Evolutionary conservation across 1,284 basidiomycete species (phyloP).

Genomic region (Sphaerobolus stellatus): DNA sequence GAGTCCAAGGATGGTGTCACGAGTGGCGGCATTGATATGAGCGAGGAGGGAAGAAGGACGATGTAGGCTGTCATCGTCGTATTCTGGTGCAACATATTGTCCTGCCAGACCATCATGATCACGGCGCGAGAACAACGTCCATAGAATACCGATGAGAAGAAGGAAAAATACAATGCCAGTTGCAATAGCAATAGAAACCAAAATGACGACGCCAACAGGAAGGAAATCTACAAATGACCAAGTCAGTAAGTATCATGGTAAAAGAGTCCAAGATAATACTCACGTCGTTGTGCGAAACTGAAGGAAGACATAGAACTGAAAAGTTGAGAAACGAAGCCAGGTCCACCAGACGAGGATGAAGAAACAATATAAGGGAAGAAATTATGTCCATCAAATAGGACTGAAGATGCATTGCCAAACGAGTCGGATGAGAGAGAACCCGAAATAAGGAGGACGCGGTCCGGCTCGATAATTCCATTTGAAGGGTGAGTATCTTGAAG

Average conservation of each 20-base stretch:
- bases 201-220: conserved; percentile 89
- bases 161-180: conserved; percentile 94
- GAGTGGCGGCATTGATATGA: conserved; percentile 85
- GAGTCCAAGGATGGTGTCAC: conserved; percentile 69
- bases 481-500: conserved; percentile 69
- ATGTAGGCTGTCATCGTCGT: conserved; percentile 70
- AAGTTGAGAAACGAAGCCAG: conserved; percentile 75
- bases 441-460: conserved; percentile 90
- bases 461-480: conserved; percentile 74
- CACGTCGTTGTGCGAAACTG: conserved; percentile 70
- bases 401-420: conserved; percentile 80
- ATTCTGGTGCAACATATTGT: conserved; percentile 61
- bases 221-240: conserved; percentile 63
- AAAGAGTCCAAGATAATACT: conserved; percentile 34
- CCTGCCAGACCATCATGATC: conserved; percentile 57
- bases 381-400: conserved; percentile 82
- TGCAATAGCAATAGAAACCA: conserved; percentile 95
- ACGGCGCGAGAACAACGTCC: conserved; percentile 81
- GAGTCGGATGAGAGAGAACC: conserved; percentile 71
- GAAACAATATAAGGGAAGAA: conserved; percentile 86
- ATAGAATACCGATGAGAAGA: conserved; percentile 84
- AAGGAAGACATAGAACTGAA: conserved; percentile 80
- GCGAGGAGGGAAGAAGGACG: conserved; percentile 78
- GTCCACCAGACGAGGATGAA: conserved; percentile 61
- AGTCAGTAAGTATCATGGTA: conserved; percentile 4